Evolutionary conservation across 805 yeast species (phyloP), one percentile per base, ranked within the genome.

Genomic region (Candida caryicola): DNA sequence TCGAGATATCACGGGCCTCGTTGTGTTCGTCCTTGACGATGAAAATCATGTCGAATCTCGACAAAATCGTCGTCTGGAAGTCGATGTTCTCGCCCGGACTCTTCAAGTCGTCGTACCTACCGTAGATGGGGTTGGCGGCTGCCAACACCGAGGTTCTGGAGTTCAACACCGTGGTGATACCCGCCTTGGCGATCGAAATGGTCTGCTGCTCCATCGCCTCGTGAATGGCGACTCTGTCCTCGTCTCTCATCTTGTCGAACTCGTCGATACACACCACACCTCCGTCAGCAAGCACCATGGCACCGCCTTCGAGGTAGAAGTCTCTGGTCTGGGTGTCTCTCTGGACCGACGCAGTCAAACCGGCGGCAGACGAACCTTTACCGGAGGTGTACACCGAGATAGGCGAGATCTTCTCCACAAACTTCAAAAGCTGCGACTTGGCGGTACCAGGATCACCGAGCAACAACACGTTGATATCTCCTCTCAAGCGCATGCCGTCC

Each of bases 141-240:
- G 99, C 99, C 33, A 93, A 71, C 3, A 93, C 99, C 25, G 95
- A 82, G 0, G 99, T 93, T 65, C 99, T 77, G 3, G 99, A 93
- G 63, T 93, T 93, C 51, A 93, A 74, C 39, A 93, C 90, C 0
- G 99, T 93, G 2, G 98, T 93, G 51, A 93, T 93, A 61, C 99
- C 99, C 7, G 99, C 99, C 62, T 93, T 93, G 23, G 99, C 99
- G 60, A 93, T 90, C 10, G 98, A 91, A 43, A 93, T 93, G 0
- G 99, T 93, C 65, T 93, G 99, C 64, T 93, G 99, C 69, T 93
- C 99, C 99, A 93, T 93, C 9, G 99, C 99, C 71, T 93, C 99
- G 64, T 93, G 99, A 50, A 93, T 93, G 0, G 99, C 98, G 27
- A 93, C 98, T 58, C 99, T 77, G 64, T 93, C 99, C 60, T 93